phyloP scores from a whole-genome alignment of 2,329 filamentous ascomycete genomes.

The Phyllosticta capitalensis region DNA sequence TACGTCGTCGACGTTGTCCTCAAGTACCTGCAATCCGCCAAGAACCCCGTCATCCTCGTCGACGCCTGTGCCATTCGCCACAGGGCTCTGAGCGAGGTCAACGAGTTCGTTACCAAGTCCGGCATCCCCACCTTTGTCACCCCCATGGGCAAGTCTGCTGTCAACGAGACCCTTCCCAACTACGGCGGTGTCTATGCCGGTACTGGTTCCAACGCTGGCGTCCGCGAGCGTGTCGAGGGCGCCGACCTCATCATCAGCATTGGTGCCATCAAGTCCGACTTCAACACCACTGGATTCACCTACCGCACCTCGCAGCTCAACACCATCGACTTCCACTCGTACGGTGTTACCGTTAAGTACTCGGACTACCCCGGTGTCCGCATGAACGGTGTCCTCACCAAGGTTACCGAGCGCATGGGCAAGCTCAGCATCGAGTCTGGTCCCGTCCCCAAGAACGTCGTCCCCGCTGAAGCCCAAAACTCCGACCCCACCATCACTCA shows the following conservation, averaged over 20 bases:
- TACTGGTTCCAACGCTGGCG: slow-evolving; percentile 58
- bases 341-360: slow-evolving; percentile 62
- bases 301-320: slow-evolving; percentile 68
- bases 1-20: slow-evolving; percentile 76
- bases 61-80: slow-evolving; percentile 78
- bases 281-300: slow-evolving; percentile 75
- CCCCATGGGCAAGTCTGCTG: slow-evolving; percentile 79
- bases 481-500: slow-evolving; percentile 49
- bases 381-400: slow-evolving; percentile 69
- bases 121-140: slow-evolving; percentile 75
- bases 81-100: slow-evolving; percentile 61
- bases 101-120: slow-evolving; percentile 62
- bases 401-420: slow-evolving; percentile 51
- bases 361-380: slow-evolving; percentile 68
- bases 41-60: slow-evolving; percentile 68
- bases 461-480: slow-evolving; percentile 27
- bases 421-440: slow-evolving; percentile 48
- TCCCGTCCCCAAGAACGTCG: slow-evolving; percentile 46
- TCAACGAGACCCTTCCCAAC: slow-evolving; percentile 65
- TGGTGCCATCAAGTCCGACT: slow-evolving; percentile 63
- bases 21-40: slow-evolving; percentile 61
- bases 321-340: slow-evolving; percentile 73
- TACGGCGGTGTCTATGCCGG: slow-evolving; percentile 82
- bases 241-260: slow-evolving; percentile 64
- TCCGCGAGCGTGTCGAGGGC: slow-evolving; percentile 54